Conservation (phyloP, 805 yeast genomes). For the Metschnikowia colocasiae region DNA sequence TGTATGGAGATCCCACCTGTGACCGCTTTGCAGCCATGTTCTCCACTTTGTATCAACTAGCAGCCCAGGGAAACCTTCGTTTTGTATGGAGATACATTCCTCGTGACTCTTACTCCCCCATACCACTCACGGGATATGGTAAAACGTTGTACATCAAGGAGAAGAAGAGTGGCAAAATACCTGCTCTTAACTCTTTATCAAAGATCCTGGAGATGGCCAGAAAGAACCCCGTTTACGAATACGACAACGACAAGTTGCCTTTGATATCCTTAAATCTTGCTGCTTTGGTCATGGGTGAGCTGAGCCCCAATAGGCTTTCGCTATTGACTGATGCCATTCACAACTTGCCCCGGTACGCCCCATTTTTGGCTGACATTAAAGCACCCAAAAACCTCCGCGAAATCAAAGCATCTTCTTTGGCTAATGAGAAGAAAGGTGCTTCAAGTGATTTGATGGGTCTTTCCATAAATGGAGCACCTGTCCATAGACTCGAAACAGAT, state of each 20-base stretch:
- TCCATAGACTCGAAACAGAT: constrained; percentile 44
- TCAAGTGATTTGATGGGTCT: constrained; percentile 45
- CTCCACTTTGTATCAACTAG: constrained; percentile 53
- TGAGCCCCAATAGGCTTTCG: neutral
- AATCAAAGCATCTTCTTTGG: constrained; percentile 20
- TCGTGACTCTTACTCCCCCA: constrained; percentile 25
- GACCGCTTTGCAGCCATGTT: constrained; percentile 54
- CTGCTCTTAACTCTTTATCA: neutral
- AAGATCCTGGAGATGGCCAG: neutral
- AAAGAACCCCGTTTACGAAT: constrained; percentile 4
- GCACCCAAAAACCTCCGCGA: constrained; percentile 1
- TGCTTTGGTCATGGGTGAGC: constrained; percentile 8
- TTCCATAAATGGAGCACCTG: constrained; percentile 66
- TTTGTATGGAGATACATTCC: constrained; percentile 76
- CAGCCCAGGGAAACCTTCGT: constrained; percentile 60
- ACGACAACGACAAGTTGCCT: constrained; percentile 3
- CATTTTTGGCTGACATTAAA: constrained; percentile 6
- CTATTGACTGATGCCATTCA: constrained; percentile 7
- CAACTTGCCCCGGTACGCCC: constrained; percentile 15
- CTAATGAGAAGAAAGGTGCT: constrained; percentile 37
- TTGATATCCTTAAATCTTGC: constrained; percentile 10
- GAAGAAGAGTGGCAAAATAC: constrained; percentile 1
- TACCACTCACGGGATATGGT: constrained; percentile 58
- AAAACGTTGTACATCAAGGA: constrained; percentile 24
- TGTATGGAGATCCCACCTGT: constrained; percentile 65